Evolutionary conservation across 306 rosid genomes (phyloP).

Genomic region (Alnus rubra): DNA sequence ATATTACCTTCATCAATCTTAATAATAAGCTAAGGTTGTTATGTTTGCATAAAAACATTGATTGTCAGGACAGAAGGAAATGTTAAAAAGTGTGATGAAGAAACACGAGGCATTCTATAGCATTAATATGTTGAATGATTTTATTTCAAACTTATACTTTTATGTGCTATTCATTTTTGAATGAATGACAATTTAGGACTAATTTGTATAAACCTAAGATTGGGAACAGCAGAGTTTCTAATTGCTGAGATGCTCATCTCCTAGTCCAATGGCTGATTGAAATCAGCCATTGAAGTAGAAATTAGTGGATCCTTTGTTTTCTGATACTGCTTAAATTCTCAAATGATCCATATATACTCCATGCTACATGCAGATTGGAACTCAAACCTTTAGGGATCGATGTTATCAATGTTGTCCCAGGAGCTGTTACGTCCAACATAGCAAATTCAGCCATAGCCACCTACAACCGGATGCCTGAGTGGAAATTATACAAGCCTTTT

Average conservation of each 20-base stretch:
- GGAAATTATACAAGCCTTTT: conserved; percentile 65
- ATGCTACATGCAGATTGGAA: conserved; percentile 50
- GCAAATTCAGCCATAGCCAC: conserved; percentile 51
- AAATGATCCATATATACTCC: not conserved
- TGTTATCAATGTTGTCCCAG: conserved; percentile 81
- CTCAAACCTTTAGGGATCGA: conserved; percentile 74
- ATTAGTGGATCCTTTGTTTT: not conserved
- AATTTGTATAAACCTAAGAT: no score
- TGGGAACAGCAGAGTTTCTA: no score
- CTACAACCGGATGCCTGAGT: conserved; percentile 71
- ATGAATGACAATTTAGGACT: no score
- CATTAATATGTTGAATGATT: not conserved
- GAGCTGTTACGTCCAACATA: conserved; percentile 73
- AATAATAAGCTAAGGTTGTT: no score
- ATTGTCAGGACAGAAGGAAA: no score
- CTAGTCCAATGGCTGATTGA: not conserved
- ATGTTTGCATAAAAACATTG: no score
- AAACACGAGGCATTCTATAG: not conserved
- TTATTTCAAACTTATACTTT: no score
- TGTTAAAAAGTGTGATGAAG: not conserved
- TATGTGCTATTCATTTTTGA: no score
- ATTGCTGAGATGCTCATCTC: no score
- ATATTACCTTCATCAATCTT: not conserved
- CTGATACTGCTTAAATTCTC: not conserved
- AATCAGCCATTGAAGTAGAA: not conserved